Evolutionary conservation across 2,329 filamentous ascomycete genomes (phyloP), one percentile per base, ranked within the genome.

Genomic region (Zasmidium citrigriseum): DNA sequence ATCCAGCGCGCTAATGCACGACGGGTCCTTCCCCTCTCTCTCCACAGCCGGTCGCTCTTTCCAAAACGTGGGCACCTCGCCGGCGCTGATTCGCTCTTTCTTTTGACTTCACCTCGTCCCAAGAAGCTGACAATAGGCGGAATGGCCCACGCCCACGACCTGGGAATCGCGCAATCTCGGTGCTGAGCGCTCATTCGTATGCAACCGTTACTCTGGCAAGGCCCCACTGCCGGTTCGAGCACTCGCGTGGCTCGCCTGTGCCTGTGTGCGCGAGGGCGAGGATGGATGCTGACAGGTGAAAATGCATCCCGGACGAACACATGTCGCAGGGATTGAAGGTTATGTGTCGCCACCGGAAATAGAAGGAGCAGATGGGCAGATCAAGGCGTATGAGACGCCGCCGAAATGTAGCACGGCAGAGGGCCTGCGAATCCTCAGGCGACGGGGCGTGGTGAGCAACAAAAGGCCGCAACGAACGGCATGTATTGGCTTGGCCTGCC

Each of bases 181-280:
- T 41, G 5, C 18, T 41, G 34, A 41, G 34, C 34, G 34, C 34
- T 41, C 12, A 41, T 41, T 41, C 16, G 34, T 41, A 41, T 41
- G 34, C 34, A 16, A 41, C 34, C 34, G 34, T 41, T 41, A 16
- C 34, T 41, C 14, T 41, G 34, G 16, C 5, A 9, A 38, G 52
- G 52, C 52, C 44, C 52, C 52, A 49, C 53, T 55, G 53, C 53
- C 53, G 11, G 10, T 48, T 55, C 34, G 53, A 49, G 53, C 24
- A 4, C 22, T 55, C 45, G 52, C 52, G 52, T 47, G 52, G 22
- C 52, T 46, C 16, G 7, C 20, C 25, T 14, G 27, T 14, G 48
- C 3, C 4, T 27, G 48, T 20, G 9, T 34, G 25, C 18, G 25
- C 29, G 20, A n/a, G 48, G 20, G 48, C 48, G 48, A 51, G 16